These are phyloP conservation scores for Neospermospora avenae DNA, from an alignment of 2,329 filamentous ascomycete genomes.

Conservation along the genomic window DNA sequence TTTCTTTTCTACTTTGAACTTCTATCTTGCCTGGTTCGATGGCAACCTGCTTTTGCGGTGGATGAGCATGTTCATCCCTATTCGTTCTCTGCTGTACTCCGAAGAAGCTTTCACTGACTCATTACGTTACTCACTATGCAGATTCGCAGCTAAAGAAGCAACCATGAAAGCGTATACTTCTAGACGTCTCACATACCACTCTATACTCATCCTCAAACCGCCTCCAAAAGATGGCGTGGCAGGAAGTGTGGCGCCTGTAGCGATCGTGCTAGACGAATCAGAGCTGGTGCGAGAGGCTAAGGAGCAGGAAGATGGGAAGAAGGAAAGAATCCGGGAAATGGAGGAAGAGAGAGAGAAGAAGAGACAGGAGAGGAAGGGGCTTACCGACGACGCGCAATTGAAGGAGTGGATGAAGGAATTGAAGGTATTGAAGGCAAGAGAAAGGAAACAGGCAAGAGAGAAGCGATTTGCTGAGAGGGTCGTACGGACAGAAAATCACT, in stretches of 20 bases:
- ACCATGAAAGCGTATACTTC: constrained; percentile 67
- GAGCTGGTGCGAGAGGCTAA: neutral
- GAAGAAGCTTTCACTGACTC: neutral
- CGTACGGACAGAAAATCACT: too few relatives aligned
- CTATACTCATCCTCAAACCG: constrained; percentile 43
- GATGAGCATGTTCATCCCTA: neutral
- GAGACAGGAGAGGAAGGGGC: too few relatives aligned
- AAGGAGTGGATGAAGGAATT: too few relatives aligned
- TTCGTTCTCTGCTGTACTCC: neutral
- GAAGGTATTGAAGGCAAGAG: too few relatives aligned
- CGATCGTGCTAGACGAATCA: constrained; percentile 16
- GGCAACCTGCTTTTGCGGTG: neutral
- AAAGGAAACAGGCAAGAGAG: too few relatives aligned
- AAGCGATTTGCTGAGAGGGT: too few relatives aligned
- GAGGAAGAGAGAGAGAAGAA: constrained; percentile 41
- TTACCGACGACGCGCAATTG: too few relatives aligned
- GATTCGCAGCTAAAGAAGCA: constrained; percentile 67
- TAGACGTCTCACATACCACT: constrained; percentile 58
- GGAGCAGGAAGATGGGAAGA: constrained; percentile 24
- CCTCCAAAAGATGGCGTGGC: neutral
- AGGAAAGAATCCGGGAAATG: too few relatives aligned
- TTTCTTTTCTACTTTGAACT: neutral
- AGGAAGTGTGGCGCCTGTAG: constrained; percentile 21
- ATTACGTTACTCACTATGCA: constrained; percentile 1
- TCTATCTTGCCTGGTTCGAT: neutral